Evolutionary conservation across 2,329 filamentous ascomycete species (phyloP).

Genomic region (Cladobotryum protrusum): DNA sequence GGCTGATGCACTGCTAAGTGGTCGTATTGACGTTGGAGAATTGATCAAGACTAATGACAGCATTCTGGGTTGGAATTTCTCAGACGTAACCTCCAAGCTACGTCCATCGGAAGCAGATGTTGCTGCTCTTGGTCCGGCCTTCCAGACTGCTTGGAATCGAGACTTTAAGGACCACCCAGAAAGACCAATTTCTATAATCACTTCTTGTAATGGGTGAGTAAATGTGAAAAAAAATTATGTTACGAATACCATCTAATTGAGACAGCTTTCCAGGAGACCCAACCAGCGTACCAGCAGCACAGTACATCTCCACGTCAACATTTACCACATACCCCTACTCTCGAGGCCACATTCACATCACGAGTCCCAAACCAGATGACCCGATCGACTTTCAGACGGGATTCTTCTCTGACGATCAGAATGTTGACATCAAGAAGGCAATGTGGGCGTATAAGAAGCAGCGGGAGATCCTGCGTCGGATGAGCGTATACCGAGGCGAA

Average conservation of each 20-base stretch:
- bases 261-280: conserved; percentile 33
- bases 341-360: conserved; percentile 48
- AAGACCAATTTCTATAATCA: conserved; percentile 38
- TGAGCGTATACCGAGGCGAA: conserved; percentile 44
- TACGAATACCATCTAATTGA: too few relatives aligned
- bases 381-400: conserved; percentile 48
- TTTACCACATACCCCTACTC: conserved; percentile 51
- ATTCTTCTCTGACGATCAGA: conserved; percentile 43
- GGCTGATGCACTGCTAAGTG: conserved; percentile 41
- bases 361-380: conserved; percentile 31
- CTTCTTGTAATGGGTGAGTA: conserved; percentile 22
- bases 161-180: conserved; percentile 37
- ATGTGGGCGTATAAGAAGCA: conserved; percentile 57
- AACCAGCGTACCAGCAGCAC: conserved; percentile 24
- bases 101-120: conserved; percentile 45
- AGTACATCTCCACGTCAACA: conserved; percentile 45
- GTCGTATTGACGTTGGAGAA: conserved; percentile 38
- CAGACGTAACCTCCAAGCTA: conserved; percentile 47
- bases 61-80: conserved; percentile 46
- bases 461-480: conserved; percentile 51
- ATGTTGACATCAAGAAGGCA: conserved; percentile 50
- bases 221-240: not conserved
- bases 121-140: conserved; percentile 41
- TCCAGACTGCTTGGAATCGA: conserved; percentile 42
- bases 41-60: conserved; percentile 39